Conservation (phyloP, 768 basidiomycete genomes). For the Leccinum uliginosum region DNA sequence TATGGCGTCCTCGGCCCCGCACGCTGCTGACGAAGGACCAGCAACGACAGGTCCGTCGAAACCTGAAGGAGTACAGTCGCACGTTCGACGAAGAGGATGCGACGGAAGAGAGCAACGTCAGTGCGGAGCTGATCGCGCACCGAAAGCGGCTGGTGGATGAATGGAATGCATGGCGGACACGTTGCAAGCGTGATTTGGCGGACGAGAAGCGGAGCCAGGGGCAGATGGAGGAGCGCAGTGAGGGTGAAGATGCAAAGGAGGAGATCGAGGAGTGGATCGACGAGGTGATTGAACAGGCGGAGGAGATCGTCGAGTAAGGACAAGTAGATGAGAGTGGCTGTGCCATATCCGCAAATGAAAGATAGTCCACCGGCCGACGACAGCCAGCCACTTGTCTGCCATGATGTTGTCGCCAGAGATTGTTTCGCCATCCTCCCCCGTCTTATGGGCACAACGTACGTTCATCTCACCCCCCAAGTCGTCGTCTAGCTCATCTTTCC, state of each 20-base stretch:
- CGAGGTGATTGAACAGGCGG: slow-evolving; percentile 87
- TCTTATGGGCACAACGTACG: slow-evolving; percentile 75
- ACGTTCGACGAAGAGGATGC: slow-evolving; percentile 96
- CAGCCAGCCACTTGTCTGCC: slow-evolving; percentile 16
- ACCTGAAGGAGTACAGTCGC: slow-evolving; percentile 87
- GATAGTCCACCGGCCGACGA: background rate
- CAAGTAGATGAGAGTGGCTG: slow-evolving; percentile 22
- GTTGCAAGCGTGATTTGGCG: slow-evolving; percentile 61
- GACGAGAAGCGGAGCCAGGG: slow-evolving; percentile 47
- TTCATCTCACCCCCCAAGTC: background rate
- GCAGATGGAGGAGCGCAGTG: slow-evolving; percentile 29
- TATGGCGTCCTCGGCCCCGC: slow-evolving; percentile 95
- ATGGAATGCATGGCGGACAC: slow-evolving; percentile 95
- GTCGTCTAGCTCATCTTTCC: background rate
- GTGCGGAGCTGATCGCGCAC: slow-evolving; percentile 86
- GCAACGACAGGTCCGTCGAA: slow-evolving; percentile 81
- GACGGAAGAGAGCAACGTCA: slow-evolving; percentile 90
- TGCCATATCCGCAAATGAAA: slow-evolving; percentile 1
- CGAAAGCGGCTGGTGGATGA: slow-evolving; percentile 92
- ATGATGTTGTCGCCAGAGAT: slow-evolving; percentile 24
- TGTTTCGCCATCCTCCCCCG: slow-evolving; percentile 44
- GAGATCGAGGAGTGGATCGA: slow-evolving; percentile 94
- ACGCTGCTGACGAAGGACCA: slow-evolving; percentile 84
- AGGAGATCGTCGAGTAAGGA: slow-evolving; percentile 61
- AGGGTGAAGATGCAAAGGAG: slow-evolving; percentile 64